These are phyloP conservation scores for Protea cynaroides DNA, from an alignment of 164 flowering plant species.

Conservation along the genomic window DNA sequence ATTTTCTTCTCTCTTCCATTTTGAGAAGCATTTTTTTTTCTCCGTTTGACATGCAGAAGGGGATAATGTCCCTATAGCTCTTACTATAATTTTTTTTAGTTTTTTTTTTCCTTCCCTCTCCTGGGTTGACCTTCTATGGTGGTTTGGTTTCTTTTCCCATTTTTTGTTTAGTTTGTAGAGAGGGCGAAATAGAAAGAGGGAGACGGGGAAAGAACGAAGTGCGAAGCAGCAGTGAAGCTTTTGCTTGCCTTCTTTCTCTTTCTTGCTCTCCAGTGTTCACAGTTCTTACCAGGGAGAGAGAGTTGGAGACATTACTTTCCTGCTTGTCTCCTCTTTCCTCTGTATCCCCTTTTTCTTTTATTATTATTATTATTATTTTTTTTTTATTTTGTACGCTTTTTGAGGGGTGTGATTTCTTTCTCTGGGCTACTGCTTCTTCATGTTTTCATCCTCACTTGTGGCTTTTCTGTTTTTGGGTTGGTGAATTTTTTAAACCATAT, in stretches of 20 bases:
- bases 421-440: no score
- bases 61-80: not conserved
- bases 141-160: not conserved
- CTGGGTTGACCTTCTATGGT: no score
- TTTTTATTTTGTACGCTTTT: no score
- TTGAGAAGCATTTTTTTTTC: slow-evolving; percentile 13
- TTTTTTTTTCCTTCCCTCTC: no score
- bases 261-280: slow-evolving; percentile 57
- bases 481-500: no score
- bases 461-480: no score
- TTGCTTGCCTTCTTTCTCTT: slow-evolving; percentile 61
- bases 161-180: not conserved
- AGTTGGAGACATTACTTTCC: slow-evolving; percentile 55
- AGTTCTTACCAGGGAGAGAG: no score
- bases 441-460: no score
- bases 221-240: slow-evolving; percentile 24
- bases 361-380: not conserved
- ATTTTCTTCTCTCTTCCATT: slow-evolving; percentile 15
- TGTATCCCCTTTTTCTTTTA: slow-evolving; percentile 13
- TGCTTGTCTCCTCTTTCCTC: slow-evolving; percentile 56
- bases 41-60: slow-evolving; percentile 34
- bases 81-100: not conserved
- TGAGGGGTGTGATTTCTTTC: no score
- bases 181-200: slow-evolving; percentile 14
- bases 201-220: slow-evolving; percentile 58